These are phyloP conservation scores for Cruciata laevipes DNA, from an alignment of 257 asterid species.

Conservation along the genomic window DNA sequence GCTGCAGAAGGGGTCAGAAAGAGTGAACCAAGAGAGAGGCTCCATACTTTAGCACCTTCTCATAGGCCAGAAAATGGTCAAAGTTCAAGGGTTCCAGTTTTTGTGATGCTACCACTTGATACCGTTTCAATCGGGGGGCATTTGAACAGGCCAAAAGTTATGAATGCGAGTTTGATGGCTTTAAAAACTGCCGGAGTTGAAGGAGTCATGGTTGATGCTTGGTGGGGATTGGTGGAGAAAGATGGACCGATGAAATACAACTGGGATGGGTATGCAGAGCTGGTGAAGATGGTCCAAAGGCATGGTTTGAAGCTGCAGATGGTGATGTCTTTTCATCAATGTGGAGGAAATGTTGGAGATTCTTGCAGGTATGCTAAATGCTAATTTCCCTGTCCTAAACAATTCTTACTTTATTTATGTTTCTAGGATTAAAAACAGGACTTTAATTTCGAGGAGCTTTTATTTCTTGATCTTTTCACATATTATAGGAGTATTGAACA, in stretches of 20 bases:
- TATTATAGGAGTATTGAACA: neutral
- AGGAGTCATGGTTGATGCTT: conserved; percentile 90
- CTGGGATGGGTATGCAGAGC: conserved; percentile 91
- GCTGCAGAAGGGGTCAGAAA: conserved; percentile 24
- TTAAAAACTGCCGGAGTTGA: conserved; percentile 77
- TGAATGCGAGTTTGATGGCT: conserved; percentile 89
- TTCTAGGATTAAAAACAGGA: neutral
- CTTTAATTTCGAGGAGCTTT: neutral
- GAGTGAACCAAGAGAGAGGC: conserved; percentile 39
- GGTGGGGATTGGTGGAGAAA: conserved; percentile 98
- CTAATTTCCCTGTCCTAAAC: neutral
- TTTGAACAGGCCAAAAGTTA: conserved; percentile 62
- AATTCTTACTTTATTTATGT: neutral
- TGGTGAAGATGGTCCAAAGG: conserved; percentile 57
- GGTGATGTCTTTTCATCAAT: conserved; percentile 93
- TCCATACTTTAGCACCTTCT: conserved; percentile 34
- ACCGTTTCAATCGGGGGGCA: conserved; percentile 52
- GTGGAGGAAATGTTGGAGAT: conserved; percentile 95
- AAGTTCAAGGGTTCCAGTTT: conserved; percentile 61
- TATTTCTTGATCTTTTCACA: neutral
- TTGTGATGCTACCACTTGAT: conserved; percentile 91
- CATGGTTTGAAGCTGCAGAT: conserved; percentile 80
- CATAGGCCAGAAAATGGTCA: conserved; percentile 20
- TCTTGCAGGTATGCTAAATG: conserved; percentile 55
- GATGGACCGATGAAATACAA: conserved; percentile 76